Base-by-base conservation (phyloP, 208 protist genomes). In the Strigomonas culicis region DNA sequence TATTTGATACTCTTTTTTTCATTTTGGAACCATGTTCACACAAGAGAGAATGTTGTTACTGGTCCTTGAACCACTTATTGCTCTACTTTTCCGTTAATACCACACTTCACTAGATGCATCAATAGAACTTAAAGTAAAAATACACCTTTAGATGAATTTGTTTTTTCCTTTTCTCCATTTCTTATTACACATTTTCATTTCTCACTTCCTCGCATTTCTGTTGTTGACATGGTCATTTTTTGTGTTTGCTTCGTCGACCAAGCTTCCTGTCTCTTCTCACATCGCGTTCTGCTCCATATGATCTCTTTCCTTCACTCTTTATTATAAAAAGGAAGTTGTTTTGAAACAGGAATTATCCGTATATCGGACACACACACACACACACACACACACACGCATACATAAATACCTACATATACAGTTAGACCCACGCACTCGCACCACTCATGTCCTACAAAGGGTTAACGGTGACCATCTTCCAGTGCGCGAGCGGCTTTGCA, bases 401-500 rank as follows among this genome's bases (percentile, higher is more conserved):
- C 43, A 49, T 21, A 6, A 4, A n/a, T 21, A 49, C 43, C 4
- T 21, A 49, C 43, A 49, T 21, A 21, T 21, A 49, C 43, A 49
- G 4, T 39, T 10, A 39, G 13, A 58, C 47, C 25, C 25, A 30
- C 13, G 8, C 30, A n/a, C 52, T 21, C 4, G 17, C 52, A 2
- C 13, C 6, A 30, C 7, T 10, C 15, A 58, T 58, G 52, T 34
- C 24, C 52, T 21, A 21, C 52, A 22, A 4, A 32, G 21, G 24
- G 3, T 22, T 58, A 7, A 39, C 63, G n/a, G 57, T 58, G 53
- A 69, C 51, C 13, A n/a, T 80, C 0, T 80, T 80, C 56, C 74
- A 76, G 31, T 58, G 75, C 39, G 15, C 61, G 31, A 70, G 74
- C 25, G 74, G 74, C n/a, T 68, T 75, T 31, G 49, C 53, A 41